Conservation (phyloP, 805 yeast genomes). For the Candida namnaoensis region DNA sequence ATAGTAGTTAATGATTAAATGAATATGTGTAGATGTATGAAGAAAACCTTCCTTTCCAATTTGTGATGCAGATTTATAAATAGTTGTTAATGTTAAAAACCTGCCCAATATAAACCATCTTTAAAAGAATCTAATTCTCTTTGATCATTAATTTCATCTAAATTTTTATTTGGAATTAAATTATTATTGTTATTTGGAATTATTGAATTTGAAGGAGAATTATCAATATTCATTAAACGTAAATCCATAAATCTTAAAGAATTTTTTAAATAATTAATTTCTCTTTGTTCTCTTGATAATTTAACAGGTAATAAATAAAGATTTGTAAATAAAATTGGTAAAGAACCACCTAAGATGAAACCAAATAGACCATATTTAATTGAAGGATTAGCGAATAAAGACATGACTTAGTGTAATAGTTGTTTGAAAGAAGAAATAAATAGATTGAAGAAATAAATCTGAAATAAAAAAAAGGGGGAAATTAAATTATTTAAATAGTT, state of each 20-base stretch:
- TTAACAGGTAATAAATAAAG: conserved; percentile 11
- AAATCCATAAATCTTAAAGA: conserved; percentile 13
- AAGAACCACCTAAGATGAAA: conserved; percentile 13
- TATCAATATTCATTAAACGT: conserved; percentile 9
- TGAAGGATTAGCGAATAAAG: conserved; percentile 3
- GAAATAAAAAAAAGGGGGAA: too few species aligned
- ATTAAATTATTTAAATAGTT: too few species aligned
- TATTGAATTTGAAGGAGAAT: not conserved
- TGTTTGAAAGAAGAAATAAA: too few species aligned
- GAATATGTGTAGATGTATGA: not conserved
- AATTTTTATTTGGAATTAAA: too few species aligned
- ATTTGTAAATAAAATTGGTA: conserved; percentile 15
- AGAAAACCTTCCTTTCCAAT: too few species aligned
- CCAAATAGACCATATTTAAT: conserved; percentile 15
- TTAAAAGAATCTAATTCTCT: conserved; percentile 1
- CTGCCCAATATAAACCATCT: conserved; percentile 23
- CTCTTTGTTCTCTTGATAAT: conserved; percentile 10
- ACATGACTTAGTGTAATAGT: too few species aligned
- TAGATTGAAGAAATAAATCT: too few species aligned
- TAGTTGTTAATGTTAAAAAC: too few species aligned
- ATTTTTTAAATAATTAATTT: conserved; percentile 13
- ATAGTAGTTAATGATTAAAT: too few species aligned
- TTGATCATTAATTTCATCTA: not conserved
- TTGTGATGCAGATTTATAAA: too few species aligned
- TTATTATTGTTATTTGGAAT: not conserved